Evolutionary conservation across 495 filamentous ascomycete species (phyloP).

Genomic region (Podospora pseudopauciseta): DNA sequence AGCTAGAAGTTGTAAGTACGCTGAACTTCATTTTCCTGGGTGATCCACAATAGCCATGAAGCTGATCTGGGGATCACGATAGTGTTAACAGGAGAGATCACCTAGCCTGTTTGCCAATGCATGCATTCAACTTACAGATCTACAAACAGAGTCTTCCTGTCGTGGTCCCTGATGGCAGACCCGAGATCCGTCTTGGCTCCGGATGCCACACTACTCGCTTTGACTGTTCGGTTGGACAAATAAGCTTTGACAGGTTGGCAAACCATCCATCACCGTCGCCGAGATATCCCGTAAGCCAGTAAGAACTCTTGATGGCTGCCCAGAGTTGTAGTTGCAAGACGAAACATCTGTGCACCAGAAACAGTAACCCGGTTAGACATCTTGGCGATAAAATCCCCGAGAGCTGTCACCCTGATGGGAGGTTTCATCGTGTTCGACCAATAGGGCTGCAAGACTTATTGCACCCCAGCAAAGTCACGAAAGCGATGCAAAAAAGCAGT

Average conservation of each 20-base stretch:
- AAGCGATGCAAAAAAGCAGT: background rate
- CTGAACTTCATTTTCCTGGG: background rate
- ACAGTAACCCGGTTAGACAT: slow-evolving; percentile 1
- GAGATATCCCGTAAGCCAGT: background rate
- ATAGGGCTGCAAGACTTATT: background rate
- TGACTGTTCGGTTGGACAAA: background rate
- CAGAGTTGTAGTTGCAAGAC: background rate
- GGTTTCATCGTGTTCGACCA: background rate
- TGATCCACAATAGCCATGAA: background rate
- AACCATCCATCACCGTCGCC: background rate
- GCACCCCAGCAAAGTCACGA: background rate
- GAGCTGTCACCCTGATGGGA: background rate
- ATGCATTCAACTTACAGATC: background rate
- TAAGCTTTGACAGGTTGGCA: background rate
- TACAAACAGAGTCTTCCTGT: background rate
- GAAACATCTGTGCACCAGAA: slow-evolving; percentile 4
- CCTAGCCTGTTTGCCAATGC: background rate
- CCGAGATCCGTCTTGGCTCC: slow-evolving; percentile 3
- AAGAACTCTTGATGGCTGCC: background rate
- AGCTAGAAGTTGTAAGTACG: background rate
- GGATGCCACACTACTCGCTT: background rate
- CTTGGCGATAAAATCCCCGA: background rate
- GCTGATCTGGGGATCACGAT: background rate
- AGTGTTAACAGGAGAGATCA: background rate
- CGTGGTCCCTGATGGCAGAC: background rate